Evolutionary conservation across 1,284 basidiomycete species (phyloP).

Genomic region (Puccinia brachypodii): DNA sequence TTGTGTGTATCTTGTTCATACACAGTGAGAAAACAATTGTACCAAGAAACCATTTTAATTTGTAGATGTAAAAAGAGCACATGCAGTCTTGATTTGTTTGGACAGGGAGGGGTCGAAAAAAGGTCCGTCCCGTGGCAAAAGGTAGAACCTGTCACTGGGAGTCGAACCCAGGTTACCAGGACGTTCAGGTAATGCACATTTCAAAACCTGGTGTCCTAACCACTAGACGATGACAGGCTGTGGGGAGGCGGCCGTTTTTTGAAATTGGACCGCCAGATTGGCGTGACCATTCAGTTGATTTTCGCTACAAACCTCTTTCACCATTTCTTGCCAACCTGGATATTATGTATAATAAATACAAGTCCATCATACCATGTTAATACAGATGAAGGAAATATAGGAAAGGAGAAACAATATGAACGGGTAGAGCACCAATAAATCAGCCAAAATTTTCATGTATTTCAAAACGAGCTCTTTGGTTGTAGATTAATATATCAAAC

Average conservation of each 20-base stretch:
- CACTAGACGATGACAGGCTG: conserved; percentile 46
- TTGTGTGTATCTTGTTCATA: no score
- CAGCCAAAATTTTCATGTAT: no score
- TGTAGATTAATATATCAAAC: neutral
- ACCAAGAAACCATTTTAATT: no score
- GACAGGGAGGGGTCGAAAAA: no score
- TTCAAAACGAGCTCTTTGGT: no score
- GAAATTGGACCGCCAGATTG: neutral
- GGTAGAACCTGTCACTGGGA: conserved; percentile 35
- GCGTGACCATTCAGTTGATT: neutral
- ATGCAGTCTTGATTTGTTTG: no score
- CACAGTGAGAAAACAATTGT: no score
- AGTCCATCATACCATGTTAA: no score
- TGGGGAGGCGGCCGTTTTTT: neutral
- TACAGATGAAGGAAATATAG: neutral
- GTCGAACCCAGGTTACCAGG: conserved; percentile 48
- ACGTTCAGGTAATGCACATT: neutral
- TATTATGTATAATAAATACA: no score
- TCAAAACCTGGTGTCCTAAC: conserved; percentile 48
- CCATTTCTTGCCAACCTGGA: conserved; percentile 4
- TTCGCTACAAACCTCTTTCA: neutral
- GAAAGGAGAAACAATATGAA: neutral
- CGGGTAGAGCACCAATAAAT: neutral
- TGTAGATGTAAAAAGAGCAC: no score
- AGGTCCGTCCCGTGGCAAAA: no score